Percentiles rank a stretch among this genome's conserved stretches.
Evolutionary conservation across 2,329 filamentous ascomycete species (phyloP).

Genomic region (Fusarium temperatum): DNA sequence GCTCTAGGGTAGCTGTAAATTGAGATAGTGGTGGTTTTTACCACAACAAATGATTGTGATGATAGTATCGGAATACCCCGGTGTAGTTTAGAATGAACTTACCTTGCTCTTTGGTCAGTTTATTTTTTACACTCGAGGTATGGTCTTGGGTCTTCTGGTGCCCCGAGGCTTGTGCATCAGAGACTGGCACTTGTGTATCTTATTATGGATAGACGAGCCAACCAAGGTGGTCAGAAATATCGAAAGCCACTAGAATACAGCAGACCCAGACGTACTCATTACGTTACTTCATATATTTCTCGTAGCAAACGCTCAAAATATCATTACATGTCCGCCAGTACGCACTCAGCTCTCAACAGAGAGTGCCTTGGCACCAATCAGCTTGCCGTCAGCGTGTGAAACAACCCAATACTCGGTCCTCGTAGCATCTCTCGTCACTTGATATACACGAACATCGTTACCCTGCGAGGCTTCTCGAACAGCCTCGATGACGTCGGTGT

Average conservation of each 20-base stretch:
- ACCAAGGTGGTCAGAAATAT: background rate
- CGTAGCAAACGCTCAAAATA: background rate
- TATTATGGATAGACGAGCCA: background rate
- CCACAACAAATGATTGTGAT: background rate
- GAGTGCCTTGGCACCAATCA: conserved; percentile 83
- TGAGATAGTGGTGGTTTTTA: background rate
- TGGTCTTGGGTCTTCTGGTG: background rate
- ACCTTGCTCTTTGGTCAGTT: background rate
- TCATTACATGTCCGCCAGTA: background rate
- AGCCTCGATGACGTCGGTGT: conserved; percentile 73
- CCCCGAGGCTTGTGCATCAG: background rate
- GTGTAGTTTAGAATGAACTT: background rate
- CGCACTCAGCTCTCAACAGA: conserved; percentile 68
- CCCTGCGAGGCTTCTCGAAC: conserved; percentile 71
- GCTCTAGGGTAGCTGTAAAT: background rate
- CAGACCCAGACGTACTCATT: background rate
- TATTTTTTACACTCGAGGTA: background rate
- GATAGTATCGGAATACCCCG: background rate
- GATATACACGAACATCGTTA: conserved; percentile 78
- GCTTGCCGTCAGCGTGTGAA: conserved; percentile 65
- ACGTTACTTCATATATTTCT: background rate
- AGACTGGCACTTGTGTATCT: background rate
- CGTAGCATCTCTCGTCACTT: conserved; percentile 68
- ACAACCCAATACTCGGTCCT: conserved; percentile 85
- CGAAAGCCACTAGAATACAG: background rate